Percentiles rank a stretch among this genome's conserved stretches.
Evolutionary conservation across 208 protist genomes (phyloP).

Genomic region (Trypanosomatidae sp.): DNA sequence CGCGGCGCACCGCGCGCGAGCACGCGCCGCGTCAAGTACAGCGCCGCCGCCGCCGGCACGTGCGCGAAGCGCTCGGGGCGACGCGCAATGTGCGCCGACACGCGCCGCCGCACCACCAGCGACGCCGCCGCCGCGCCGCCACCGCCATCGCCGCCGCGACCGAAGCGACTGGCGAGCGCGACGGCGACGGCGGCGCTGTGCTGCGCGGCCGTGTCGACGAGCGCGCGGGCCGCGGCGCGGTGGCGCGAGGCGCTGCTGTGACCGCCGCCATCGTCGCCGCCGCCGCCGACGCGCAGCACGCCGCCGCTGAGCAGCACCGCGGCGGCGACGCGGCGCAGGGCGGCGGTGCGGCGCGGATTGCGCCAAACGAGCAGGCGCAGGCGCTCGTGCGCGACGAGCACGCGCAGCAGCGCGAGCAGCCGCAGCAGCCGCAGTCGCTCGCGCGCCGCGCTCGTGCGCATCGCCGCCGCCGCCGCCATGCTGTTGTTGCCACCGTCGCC

Average conservation of each 20-base stretch:
- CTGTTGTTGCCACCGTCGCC: too few species aligned
- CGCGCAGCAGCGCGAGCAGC: slow-evolving; percentile 35
- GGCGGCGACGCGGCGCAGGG: too few species aligned
- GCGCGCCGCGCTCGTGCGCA: slow-evolving; percentile 15
- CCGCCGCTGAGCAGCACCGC: slow-evolving; percentile 10
- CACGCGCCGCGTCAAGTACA: slow-evolving; percentile 57
- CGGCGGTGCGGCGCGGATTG: slow-evolving; percentile 33
- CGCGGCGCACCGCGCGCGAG: slow-evolving; percentile 35
- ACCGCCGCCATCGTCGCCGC: background rate
- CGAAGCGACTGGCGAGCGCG: slow-evolving; percentile 52
- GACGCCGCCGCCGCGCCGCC: too few species aligned
- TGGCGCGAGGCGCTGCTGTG: slow-evolving; percentile 11
- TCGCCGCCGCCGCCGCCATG: slow-evolving; percentile 4
- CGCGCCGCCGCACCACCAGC: slow-evolving; percentile 15
- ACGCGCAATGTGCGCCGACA: slow-evolving; percentile 16
- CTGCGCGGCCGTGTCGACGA: slow-evolving; percentile 27
- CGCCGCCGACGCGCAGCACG: slow-evolving; percentile 5
- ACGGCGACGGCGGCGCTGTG: slow-evolving; percentile 55
- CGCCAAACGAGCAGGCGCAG: slow-evolving; percentile 60
- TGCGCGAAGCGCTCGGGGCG: slow-evolving; percentile 33
- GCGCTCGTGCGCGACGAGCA: slow-evolving; percentile 58
- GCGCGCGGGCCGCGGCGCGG: too few species aligned
- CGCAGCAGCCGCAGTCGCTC: slow-evolving; percentile 25
- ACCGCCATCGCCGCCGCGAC: too few species aligned
- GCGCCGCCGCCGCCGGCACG: slow-evolving; percentile 43